Base-by-base conservation (phyloP, 345 rosid genomes). In the Tarenaya hassleriana region DNA sequence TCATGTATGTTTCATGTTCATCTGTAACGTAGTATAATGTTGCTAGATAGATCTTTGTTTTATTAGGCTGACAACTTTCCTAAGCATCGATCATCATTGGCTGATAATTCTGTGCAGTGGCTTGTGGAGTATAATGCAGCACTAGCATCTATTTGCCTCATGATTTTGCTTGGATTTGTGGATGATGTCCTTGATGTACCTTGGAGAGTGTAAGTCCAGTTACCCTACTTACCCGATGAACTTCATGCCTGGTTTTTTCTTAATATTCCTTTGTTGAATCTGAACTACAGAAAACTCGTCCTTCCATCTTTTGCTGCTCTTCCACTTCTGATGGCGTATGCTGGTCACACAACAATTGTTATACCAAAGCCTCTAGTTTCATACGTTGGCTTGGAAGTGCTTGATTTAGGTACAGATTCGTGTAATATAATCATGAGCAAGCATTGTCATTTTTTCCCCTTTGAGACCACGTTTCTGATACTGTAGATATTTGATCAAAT, bases 111-210 rank as follows among this genome's bases (percentile, higher is more conserved):
- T 53, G 37, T 75, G 75, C 58, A 94, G 95, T 94, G 99, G 97
- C 94, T 94, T 64, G 94, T 88, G 7, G 97, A 86, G 83, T 94
- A 88, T 64, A 86, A 85, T 73, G 99, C 95, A 37, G 97, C 95
- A 27, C 60, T 88, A 33, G 94, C 91, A 50, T 91, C 73, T 47
- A 78, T 86, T 44, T 82, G 90, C 78, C 80, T 82, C 73, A 86
- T 86, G 90, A 75, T 70, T 71, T 73, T 86, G 70, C 91, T 86
- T 40, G 95, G 95, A 16, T 86, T 85, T 47, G 73, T 78, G 43
- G 95, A 86, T 60, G 95, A 86, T 69, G 95, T 86, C 70, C 79
- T 82, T 61, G 85, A 82, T 74, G 72, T 86, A 34, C 90, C 95
- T 47, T 86, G 90, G 90, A 86, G 95, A 75, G 95, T 82, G 95